phyloP scores from a whole-genome alignment of 257 asterid species.

The Handroanthus guayacan region DNA sequence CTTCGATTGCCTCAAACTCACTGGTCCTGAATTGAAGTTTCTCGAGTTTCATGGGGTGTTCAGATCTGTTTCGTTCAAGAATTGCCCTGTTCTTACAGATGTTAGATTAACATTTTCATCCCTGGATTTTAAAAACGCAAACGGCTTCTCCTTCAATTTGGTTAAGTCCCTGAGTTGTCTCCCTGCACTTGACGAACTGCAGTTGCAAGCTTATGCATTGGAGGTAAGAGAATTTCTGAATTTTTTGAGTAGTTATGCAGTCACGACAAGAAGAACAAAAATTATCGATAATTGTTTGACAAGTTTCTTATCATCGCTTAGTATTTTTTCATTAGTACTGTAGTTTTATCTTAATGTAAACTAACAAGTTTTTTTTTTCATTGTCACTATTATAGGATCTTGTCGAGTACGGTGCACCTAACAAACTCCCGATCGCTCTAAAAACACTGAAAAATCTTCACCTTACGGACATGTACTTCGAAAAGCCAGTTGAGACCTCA shows the following conservation, averaged over 20 bases:
- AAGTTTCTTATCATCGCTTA: no score
- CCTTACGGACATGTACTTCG: conserved; percentile 38
- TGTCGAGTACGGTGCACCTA: conserved; percentile 56
- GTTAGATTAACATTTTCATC: conserved; percentile 46
- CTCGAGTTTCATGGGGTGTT: conserved; percentile 35
- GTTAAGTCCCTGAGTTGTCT: conserved; percentile 54
- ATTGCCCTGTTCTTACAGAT: conserved; percentile 50
- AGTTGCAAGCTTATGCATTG: conserved; percentile 54
- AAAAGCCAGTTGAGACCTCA: conserved; percentile 36
- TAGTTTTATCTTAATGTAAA: no score
- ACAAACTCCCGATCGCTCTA: conserved; percentile 31
- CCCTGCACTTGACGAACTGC: conserved; percentile 56
- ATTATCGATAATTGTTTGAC: no score
- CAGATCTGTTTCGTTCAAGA: conserved; percentile 52
- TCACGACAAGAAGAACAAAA: no score
- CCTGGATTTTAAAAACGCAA: conserved; percentile 47
- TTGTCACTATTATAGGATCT: conserved; percentile 50
- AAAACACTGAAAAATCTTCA: conserved; percentile 38
- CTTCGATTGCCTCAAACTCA: conserved; percentile 36
- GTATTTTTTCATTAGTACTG: no score
- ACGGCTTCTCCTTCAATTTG: conserved; percentile 50
- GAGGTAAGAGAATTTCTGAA: conserved; percentile 50
- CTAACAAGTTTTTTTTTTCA: not conserved
- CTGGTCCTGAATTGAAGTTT: conserved; percentile 32
- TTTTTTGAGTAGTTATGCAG: not conserved